phyloP scores from a whole-genome alignment of 2,329 filamentous ascomycete species.

The Pestalotiopsis sp. region DNA sequence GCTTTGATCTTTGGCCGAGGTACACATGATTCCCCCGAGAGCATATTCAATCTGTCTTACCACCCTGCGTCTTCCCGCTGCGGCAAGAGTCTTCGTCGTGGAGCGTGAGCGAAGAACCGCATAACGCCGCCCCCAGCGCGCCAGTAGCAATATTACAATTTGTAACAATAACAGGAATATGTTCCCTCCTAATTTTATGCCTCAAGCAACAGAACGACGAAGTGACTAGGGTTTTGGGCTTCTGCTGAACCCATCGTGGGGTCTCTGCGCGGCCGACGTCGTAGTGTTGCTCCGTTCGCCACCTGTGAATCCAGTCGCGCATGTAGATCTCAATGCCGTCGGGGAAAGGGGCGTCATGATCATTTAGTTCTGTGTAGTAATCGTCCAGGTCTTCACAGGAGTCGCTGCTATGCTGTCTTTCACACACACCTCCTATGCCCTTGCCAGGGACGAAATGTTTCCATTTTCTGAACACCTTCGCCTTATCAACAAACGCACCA shows the following conservation, averaged over 20 bases:
- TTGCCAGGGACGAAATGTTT: slow-evolving; percentile 62
- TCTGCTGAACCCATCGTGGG: slow-evolving; percentile 65
- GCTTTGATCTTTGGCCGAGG: too few species aligned
- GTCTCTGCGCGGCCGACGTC: slow-evolving; percentile 63
- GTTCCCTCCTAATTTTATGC: too few species aligned
- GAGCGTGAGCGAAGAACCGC: slow-evolving; percentile 55
- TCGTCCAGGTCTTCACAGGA: slow-evolving; percentile 68
- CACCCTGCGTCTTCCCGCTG: too few species aligned
- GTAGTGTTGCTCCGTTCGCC: slow-evolving; percentile 58
- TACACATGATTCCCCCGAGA: too few species aligned
- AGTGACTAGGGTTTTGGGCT: slow-evolving; percentile 55
- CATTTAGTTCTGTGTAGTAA: slow-evolving; percentile 65
- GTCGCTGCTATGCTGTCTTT: slow-evolving; percentile 67
- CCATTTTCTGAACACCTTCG: slow-evolving; percentile 57
- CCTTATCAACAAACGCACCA: slow-evolving; percentile 53
- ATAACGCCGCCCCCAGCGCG: slow-evolving; percentile 63
- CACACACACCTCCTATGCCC: slow-evolving; percentile 65
- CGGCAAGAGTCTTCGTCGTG: too few species aligned
- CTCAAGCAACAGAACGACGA: too few species aligned
- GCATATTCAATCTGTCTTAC: too few species aligned
- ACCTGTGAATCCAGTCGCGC: slow-evolving; percentile 63
- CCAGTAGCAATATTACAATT: slow-evolving; percentile 62
- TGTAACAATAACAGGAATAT: slow-evolving; percentile 52
- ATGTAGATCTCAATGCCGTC: slow-evolving; percentile 63
- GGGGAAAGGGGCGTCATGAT: slow-evolving; percentile 57